Base-by-base conservation (phyloP, 768 basidiomycete species). In the Steccherinum ochraceum region DNA sequence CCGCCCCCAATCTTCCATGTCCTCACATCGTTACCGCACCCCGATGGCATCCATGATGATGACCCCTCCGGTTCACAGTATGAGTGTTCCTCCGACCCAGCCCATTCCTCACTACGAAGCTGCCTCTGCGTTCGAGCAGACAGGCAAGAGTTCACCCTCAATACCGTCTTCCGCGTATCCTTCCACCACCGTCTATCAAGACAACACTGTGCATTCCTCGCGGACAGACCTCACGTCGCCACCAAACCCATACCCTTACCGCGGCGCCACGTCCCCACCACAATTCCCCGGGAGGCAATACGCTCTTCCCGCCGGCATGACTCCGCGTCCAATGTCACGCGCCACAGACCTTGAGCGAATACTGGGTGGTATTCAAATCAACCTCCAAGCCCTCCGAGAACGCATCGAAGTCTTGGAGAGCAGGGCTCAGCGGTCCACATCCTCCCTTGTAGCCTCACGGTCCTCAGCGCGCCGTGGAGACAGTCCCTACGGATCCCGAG, bases 351-450 rank as follows among this genome's bases (percentile, higher is more conserved):
- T 94, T 48, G 91, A 93, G 64, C 78, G 78, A 43, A 87, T 87
- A 0, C 70, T 93, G 18, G 88, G 93, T 65, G 82, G 77, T 54
- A 76, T 92, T 46, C 91, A 94, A 64, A 79, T 82, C 0, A 86
- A 91, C 55, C 68, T 93, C 18, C 89, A 89, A 0, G 89, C 89
- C 4, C 75, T 93, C 41, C 81, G 78, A 5, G 90, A 93, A 64
- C 82, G 92, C 24, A 62, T 76, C 5, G 70, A 75, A 46, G 54
- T 59, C 11, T 68, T 93, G n/a, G 91, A 93, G 49, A 51, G 55
- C 12, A 45, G 55, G 13, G 46, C 60, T 12, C 58, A 61, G 42
- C 52, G 49, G 35, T 58, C 64, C 2, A 53, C 57, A 44, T 40
- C 51, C 58, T 72, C 75, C 12, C 67, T 86, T 7, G 57, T 62